Base-by-base conservation (phyloP, 768 basidiomycete genomes). In the Ramaria sp. region DNA sequence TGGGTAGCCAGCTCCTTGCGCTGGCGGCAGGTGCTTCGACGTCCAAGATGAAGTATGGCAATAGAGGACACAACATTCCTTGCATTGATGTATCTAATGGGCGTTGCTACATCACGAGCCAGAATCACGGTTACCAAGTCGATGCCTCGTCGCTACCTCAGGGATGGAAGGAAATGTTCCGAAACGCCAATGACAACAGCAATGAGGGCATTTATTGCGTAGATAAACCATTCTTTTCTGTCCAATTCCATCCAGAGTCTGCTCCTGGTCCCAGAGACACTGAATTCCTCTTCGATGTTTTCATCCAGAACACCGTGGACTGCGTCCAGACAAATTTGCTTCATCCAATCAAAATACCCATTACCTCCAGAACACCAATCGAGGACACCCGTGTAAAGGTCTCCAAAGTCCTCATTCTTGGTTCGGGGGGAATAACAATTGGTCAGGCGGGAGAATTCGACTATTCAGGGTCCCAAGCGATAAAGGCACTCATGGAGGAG, bases 401-500 rank as follows among this genome's bases (percentile, higher is more conserved):
- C 50, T 81, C 78, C 62, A 99, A 99, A 71, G 94, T 99, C n/a
- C n/a, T n/a, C n/a, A n/a, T n/a, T n/a, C n/a, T n/a, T n/a, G n/a
- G n/a, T 51, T 5, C 96, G 96, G 25, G 96, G 96, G 59, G n/a
- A n/a, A 73, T 99, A 20, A 97, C 94, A 10, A 99, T 99, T 60
- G 96, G 96, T 48, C 96, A 99, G 66, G 96, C 96, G 0, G 96
- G 96, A 61, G 96, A 99, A 69, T 99, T 99, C 70, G 96, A 99
- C 71, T 99, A 99, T 71, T 98, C 96, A 0, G 96, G 96, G 58
- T 95, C 92, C 36, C 96, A 99, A 67, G 95, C 96, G 12, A 95
- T 99, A 78, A 99, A 99, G 71, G 96, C 96, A 9, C 78, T 99
- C 61, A 98, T 98, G 71, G 91, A 91, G 66, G 96, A 98, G 67